These are phyloP conservation scores for Cladosporium sp. DNA, from an alignment of 2,329 filamentous ascomycete genomes.

Conservation along the genomic window DNA sequence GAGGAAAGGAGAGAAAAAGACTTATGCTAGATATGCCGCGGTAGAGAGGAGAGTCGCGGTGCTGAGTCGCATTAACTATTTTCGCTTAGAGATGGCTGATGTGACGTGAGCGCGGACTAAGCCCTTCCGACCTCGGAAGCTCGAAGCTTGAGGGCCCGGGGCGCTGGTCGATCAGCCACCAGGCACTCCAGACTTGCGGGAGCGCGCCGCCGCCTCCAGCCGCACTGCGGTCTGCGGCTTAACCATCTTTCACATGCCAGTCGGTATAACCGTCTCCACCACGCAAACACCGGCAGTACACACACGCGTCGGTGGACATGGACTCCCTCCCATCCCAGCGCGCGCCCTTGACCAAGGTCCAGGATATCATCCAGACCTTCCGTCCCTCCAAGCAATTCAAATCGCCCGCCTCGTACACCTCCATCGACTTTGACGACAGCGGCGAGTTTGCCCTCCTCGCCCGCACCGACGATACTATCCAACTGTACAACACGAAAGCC, in stretches of 20 bases:
- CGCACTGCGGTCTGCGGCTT: too few relatives aligned
- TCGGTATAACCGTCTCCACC: too few relatives aligned
- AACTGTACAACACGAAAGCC: slow-evolving; percentile 89
- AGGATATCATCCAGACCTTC: slow-evolving; percentile 71
- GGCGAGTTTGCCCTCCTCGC: slow-evolving; percentile 88
- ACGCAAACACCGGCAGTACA: background rate
- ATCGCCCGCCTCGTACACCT: slow-evolving; percentile 51
- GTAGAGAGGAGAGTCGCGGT: too few relatives aligned
- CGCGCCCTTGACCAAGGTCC: slow-evolving; percentile 51
- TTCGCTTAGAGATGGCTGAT: too few relatives aligned
- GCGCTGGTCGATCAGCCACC: too few relatives aligned
- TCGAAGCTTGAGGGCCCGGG: too few relatives aligned
- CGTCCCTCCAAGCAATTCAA: slow-evolving; percentile 58
- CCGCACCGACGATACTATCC: slow-evolving; percentile 88
- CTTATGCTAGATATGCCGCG: too few relatives aligned
- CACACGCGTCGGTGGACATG: slow-evolving; percentile 18
- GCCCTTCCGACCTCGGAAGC: too few relatives aligned
- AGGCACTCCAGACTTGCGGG: background rate
- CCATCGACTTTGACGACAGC: slow-evolving; percentile 92
- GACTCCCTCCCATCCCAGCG: slow-evolving; percentile 10
- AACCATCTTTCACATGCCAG: slow-evolving; percentile 7
- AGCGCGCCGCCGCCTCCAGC: background rate
- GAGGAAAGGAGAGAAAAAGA: background rate
- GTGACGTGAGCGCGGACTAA: too few relatives aligned
- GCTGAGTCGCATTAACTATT: too few relatives aligned